phyloP scores from a whole-genome alignment of 495 filamentous ascomycete species.

The Penicillium lagena region DNA sequence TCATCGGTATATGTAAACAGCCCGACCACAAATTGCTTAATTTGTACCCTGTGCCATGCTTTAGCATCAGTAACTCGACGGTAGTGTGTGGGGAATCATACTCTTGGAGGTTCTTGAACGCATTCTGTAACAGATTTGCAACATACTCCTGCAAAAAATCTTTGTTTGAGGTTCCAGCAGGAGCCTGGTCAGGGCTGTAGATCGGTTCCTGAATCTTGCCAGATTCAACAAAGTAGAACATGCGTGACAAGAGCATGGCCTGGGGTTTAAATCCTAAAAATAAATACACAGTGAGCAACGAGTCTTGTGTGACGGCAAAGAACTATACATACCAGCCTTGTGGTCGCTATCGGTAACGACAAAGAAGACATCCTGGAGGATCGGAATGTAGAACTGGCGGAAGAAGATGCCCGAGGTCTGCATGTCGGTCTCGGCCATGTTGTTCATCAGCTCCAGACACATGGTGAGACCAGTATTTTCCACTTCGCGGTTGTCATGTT shows the following conservation, averaged over 20 bases:
- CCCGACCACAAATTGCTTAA: constrained; percentile 78
- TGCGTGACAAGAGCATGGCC: constrained; percentile 83
- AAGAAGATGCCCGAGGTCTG: constrained; percentile 91
- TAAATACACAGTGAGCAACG: constrained; percentile 3
- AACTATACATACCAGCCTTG: constrained; percentile 64
- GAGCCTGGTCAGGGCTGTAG: constrained; percentile 75
- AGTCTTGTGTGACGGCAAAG: neutral
- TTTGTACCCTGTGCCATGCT: constrained; percentile 59
- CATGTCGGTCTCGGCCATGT: constrained; percentile 87
- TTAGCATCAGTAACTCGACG: constrained; percentile 24
- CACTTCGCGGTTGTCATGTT: constrained; percentile 97
- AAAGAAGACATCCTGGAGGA: constrained; percentile 97
- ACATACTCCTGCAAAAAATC: constrained; percentile 87
- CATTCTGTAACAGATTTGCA: constrained; percentile 75
- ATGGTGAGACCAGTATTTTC: constrained; percentile 97
- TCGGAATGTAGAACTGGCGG: constrained; percentile 90
- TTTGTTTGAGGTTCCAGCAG: constrained; percentile 75
- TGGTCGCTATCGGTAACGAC: constrained; percentile 96
- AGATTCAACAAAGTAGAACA: constrained; percentile 86
- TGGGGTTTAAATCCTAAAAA: constrained; percentile 83
- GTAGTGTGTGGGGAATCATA: constrained; percentile 41
- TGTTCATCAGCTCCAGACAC: constrained; percentile 96
- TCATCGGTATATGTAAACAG: constrained; percentile 78
- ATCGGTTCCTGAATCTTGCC: constrained; percentile 90
- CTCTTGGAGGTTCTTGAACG: constrained; percentile 90